Base-by-base conservation (phyloP, 164 flowering plant species). In the Protea cynaroides region DNA sequence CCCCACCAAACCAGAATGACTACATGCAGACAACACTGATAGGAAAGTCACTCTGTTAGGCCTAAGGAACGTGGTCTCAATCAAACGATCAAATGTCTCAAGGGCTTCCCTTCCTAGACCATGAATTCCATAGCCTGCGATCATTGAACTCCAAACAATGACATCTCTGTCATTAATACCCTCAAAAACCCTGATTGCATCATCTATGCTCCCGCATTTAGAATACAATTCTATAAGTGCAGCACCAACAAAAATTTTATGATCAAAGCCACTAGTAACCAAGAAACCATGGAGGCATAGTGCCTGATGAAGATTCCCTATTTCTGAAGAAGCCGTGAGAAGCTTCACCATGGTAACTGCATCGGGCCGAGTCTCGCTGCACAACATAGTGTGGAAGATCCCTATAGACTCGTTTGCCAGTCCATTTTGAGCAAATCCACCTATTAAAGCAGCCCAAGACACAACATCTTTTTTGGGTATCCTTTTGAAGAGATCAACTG, bases 221-320 rank as follows among this genome's bases (percentile, higher is more conserved):
- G 79, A 75, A 62, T 81, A 81, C 56, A 70, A 56, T 44, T 81
- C 82, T 24, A 81, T 62, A 18, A 81, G 82, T 22, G 80, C 76
- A 68, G 82, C 79, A 18, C 62, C 67, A 4, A 81, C 64, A 54
- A 72, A 79, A 34, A 61, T 37, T 46, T 71, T 77, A 51, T 55
- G 40, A 15, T 44, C 29, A 17, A 78, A 74, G 21, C 80, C 84
- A 64, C 51, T 55, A 46, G 55, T 72, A 24, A 62, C 59, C 17
- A 77, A 64, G 63, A 65, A 73, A 60, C 79, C 74, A 65, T 81
- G 84, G 51, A 81, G 65, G 58, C 82, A 79, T 3, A 69, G n/a
- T 47, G 78, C 73, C 60, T 73, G 81, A 22, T 58, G 71, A 51
- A 81, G 72, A 67, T 66, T 58, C 3, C 84, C 82, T 13, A 74